Percentiles rank a stretch among this genome's conserved stretches.
These are phyloP conservation scores for Amanita inopinata DNA, from an alignment of 768 basidiomycete species.

Conservation along the genomic window DNA sequence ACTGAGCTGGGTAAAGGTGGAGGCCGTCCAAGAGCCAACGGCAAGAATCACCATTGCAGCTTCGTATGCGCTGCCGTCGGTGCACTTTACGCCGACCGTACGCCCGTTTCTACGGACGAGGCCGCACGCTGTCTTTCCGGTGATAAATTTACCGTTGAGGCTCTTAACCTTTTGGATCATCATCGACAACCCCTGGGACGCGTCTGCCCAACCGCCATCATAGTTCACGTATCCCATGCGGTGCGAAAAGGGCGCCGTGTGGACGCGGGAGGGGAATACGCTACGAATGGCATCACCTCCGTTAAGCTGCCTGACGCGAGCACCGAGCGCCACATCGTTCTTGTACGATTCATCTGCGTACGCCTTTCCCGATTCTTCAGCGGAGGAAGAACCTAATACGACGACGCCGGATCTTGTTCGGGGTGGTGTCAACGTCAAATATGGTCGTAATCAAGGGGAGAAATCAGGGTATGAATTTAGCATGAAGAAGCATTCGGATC, in stretches of 20 bases:
- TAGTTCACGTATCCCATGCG: slow-evolving; percentile 57
- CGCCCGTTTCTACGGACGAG: slow-evolving; percentile 30
- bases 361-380: slow-evolving; percentile 5
- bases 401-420: slow-evolving; percentile 59
- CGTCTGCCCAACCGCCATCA: slow-evolving; percentile 81
- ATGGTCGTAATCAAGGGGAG: not conserved
- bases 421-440: not conserved
- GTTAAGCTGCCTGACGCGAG: slow-evolving; percentile 32
- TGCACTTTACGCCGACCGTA: slow-evolving; percentile 53
- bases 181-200: slow-evolving; percentile 50
- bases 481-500: slow-evolving; percentile 11
- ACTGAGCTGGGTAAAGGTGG: slow-evolving; percentile 53
- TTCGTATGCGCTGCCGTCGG: slow-evolving; percentile 41
- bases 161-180: slow-evolving; percentile 46
- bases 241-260: slow-evolving; percentile 24
- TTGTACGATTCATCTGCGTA: slow-evolving; percentile 47
- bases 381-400: slow-evolving; percentile 31
- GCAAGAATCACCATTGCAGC: slow-evolving; percentile 64
- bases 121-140: slow-evolving; percentile 46
- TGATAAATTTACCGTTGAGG: slow-evolving; percentile 49
- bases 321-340: slow-evolving; percentile 56
- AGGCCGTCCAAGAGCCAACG: slow-evolving; percentile 81
- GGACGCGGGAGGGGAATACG: slow-evolving; percentile 36
- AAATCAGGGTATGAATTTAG: not conserved
- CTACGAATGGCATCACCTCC: slow-evolving; percentile 31